Evolutionary conservation across 306 rosid genomes (phyloP), one percentile per base, ranked within the genome.

Genomic region (Aeschynomene evenia): DNA sequence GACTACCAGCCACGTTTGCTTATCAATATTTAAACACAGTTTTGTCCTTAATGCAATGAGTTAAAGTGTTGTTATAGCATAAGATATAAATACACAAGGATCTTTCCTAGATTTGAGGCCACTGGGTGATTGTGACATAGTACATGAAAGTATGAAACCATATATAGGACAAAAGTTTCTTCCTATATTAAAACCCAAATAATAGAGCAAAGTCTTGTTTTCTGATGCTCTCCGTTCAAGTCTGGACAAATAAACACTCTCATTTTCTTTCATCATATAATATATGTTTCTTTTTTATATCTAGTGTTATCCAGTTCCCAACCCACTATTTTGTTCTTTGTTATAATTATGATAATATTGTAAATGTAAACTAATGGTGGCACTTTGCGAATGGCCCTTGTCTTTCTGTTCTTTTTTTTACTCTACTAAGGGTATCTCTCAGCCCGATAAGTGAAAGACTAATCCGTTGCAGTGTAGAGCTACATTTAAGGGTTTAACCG

Each of bases 61-160:
- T 67, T 36, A 23, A 24, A 13, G 49, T 14, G 63, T 46, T 63
- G 62, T 52, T 52, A 8, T 37, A 28, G 42, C 55, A 34, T 37
- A 15, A 67, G 42, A 55, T 68, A 72, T 22, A 46, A 79, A 45
- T 66, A 37, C 55, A 26, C 68, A 73, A 53, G 78, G 72, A 85
- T 90, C 94, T 85, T 75, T 80, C 66, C 65, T 74, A 85, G 96
- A 85, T 90, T 77, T 82, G 85, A 70, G 82, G 77, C 79, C 79
- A 74, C 66, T 74, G 33, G 1, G 50, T 76, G 95, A 82, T 40
- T 59, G 81, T 58, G 88, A 88, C 90, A 46, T 77, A 20, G 60
- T 65, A 59, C 78, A 73, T 58, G 77, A 63, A n/a, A n/a, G n/a
- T n/a, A n/a, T n/a, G n/a, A n/a, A n/a, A 54, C 74, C 74, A n/a